Conservation (phyloP, 1,284 basidiomycete species). For the Trametes sp. region DNA sequence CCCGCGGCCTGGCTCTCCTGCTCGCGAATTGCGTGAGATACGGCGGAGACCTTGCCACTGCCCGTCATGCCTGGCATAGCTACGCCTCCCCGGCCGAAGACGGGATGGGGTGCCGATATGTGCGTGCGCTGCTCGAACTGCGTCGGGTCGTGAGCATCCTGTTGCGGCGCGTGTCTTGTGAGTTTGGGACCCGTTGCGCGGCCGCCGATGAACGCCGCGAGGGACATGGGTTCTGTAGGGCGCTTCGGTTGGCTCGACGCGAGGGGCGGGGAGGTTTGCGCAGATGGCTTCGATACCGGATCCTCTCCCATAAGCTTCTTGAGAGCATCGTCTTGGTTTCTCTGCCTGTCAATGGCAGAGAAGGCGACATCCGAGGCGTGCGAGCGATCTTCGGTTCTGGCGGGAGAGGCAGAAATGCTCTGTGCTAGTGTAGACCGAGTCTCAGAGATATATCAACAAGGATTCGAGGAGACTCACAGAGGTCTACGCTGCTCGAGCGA, state of each 20-base stretch:
- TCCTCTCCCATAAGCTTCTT: constrained; percentile 47
- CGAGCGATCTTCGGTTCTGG: constrained; percentile 37
- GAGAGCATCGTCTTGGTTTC: constrained; percentile 55
- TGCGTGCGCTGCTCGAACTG: constrained; percentile 69
- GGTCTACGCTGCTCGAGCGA: constrained; percentile 49
- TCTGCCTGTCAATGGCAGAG: constrained; percentile 46
- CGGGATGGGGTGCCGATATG: constrained; percentile 65
- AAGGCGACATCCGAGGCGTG: constrained; percentile 39
- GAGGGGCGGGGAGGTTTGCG: constrained; percentile 27
- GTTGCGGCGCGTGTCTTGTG: constrained; percentile 73
- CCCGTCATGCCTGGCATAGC: constrained; percentile 74
- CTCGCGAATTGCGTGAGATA: constrained; percentile 31
- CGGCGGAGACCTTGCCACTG: constrained; percentile 35
- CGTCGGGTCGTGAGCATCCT: constrained; percentile 67
- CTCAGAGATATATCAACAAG: not conserved
- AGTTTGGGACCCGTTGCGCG: constrained; percentile 73
- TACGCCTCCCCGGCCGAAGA: constrained; percentile 75
- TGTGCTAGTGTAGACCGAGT: constrained; percentile 26
- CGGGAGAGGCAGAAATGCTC: constrained; percentile 29
- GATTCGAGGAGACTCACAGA: constrained; percentile 47
- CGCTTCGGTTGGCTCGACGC: constrained; percentile 30
- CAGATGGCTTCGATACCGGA: constrained; percentile 22
- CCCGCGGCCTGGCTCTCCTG: constrained; percentile 20
- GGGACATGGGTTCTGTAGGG: constrained; percentile 59
- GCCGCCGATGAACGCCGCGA: constrained; percentile 82